Percentiles rank a stretch among this genome's conserved stretches.
Evolutionary conservation across 2,329 filamentous ascomycete genomes (phyloP).

Genomic region (Sarocladium kiliense): DNA sequence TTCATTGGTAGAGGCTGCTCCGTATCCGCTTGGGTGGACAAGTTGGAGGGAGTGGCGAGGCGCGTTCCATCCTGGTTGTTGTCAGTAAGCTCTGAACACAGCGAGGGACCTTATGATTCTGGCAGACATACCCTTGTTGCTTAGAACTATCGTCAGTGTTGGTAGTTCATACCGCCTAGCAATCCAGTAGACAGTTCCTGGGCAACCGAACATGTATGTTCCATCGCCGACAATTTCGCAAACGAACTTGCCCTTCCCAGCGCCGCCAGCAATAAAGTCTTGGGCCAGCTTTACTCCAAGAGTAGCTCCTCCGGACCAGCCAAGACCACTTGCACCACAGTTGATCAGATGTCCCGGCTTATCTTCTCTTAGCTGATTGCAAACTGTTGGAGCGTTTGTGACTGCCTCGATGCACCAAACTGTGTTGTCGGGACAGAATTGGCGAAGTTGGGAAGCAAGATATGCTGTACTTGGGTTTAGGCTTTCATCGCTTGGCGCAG

Average conservation of each 20-base stretch:
- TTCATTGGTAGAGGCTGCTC: constrained; percentile 35
- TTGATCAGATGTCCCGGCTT: constrained; percentile 69
- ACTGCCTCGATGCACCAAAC: constrained; percentile 73
- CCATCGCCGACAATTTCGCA: constrained; percentile 46
- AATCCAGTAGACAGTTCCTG: constrained; percentile 44
- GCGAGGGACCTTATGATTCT: not conserved
- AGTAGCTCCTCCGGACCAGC: constrained; percentile 68
- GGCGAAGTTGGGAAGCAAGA: constrained; percentile 9
- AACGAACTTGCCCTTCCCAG: constrained; percentile 33
- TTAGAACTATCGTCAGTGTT: constrained; percentile 41
- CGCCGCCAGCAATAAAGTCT: constrained; percentile 20
- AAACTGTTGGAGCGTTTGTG: constrained; percentile 58
- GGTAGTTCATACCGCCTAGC: constrained; percentile 40
- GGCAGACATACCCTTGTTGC: constrained; percentile 35
- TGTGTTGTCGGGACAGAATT: constrained; percentile 34
- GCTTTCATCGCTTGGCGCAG: not conserved
- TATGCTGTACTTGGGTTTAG: not conserved
- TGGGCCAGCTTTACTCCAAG: constrained; percentile 67
- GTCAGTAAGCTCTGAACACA: not conserved
- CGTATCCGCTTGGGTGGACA: constrained; percentile 37
- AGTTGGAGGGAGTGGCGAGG: constrained; percentile 36
- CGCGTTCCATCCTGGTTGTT: constrained; percentile 21
- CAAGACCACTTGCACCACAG: constrained; percentile 69
- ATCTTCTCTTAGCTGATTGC: constrained; percentile 61
- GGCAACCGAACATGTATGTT: constrained; percentile 42